Conservation (phyloP, 2,329 filamentous ascomycete species). For the Neoascochyta sp. region DNA sequence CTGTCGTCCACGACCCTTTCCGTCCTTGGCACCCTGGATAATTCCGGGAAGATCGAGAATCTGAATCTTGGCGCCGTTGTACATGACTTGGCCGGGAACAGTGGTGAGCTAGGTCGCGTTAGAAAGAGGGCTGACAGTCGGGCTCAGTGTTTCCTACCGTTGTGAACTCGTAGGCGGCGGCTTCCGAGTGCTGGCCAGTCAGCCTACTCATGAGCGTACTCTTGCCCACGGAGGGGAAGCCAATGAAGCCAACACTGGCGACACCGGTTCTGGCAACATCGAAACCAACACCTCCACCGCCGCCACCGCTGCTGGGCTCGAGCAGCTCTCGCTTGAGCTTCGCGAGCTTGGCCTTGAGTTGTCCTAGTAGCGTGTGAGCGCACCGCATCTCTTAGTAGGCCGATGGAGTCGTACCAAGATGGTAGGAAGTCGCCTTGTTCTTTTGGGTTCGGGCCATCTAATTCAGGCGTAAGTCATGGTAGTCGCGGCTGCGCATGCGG, state of each 20-base stretch:
- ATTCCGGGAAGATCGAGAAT: slow-evolving; percentile 99
- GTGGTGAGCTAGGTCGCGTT: slow-evolving; percentile 76
- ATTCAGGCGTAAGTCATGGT: slow-evolving; percentile 22
- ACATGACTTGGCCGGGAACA: slow-evolving; percentile 90
- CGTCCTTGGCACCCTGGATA: slow-evolving; percentile 97
- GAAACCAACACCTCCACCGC: slow-evolving; percentile 85
- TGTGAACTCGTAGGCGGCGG: slow-evolving; percentile 96
- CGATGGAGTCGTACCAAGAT: slow-evolving; percentile 61
- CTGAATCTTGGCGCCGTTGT: slow-evolving; percentile 96
- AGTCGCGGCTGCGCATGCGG: too few relatives aligned
- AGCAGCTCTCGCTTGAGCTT: slow-evolving; percentile 96
- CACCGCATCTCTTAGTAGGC: slow-evolving; percentile 4
- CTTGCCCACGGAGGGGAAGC: slow-evolving; percentile 97
- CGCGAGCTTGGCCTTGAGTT: slow-evolving; percentile 95
- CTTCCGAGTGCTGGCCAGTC: slow-evolving; percentile 96
- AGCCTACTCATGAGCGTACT: slow-evolving; percentile 94
- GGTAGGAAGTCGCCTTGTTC: slow-evolving; percentile 92
- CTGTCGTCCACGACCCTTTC: slow-evolving; percentile 93
- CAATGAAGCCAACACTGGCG: slow-evolving; percentile 94
- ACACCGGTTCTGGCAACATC: slow-evolving; percentile 97
- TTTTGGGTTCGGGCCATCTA: slow-evolving; percentile 96
- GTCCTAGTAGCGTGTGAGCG: slow-evolving; percentile 49
- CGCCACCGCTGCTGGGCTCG: slow-evolving; percentile 73
- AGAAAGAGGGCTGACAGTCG: too few relatives aligned
- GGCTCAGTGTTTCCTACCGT: too few relatives aligned